Base-by-base conservation (phyloP, 2,329 filamentous ascomycete genomes). In the Botrytis hyacinthi region DNA sequence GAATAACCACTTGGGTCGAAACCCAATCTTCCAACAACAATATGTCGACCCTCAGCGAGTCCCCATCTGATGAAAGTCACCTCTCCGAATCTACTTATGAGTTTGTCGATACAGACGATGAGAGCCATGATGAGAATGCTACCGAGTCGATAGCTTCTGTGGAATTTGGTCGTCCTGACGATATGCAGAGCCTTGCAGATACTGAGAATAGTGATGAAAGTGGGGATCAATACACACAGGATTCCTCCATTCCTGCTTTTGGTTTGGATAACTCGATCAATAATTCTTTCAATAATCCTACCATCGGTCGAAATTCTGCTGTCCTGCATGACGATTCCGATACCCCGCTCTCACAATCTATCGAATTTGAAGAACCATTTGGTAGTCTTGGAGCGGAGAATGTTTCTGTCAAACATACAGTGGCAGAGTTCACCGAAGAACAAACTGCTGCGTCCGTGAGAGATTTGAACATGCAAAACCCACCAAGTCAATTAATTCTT, bases 331-430 rank as follows among this genome's bases (percentile, higher is more conserved):
- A 81, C 46, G 78, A 80, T 70, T 62, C 77, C 44, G 78, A 81
- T 32, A 79, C 74, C 61, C 74, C 78, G 48, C 76, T 79, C 62
- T 65, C 76, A 44, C 78, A 79, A 40, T 84, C 85, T 10, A 86
- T 86, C 78, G 84, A 84, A 73, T 85, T 87, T 73, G 82, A 83
- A 73, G 85, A 86, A 76, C 81, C 82, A 46, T 79, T 81, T 62
- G 80, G 76, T 62, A 80, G 76, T 60, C 78, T 82, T 46, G 76
- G 79, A 60, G 78, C 80, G 22, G 83, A 84, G 71, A 83, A 82
- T 62, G 82, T 86, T 42, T 84, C 82, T 3, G 85, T 85, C 71
- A 85, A 83, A 73, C 85, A 86, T 78, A 85, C 84, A 16, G 81
- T 86, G 59, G 81, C 81, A 57, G 82, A 84, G 63, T 84, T 84